Evolutionary conservation across 176 grass and related monocot species (phyloP), one percentile per base, ranked within the genome.

Genomic region (Themeda triandra): DNA sequence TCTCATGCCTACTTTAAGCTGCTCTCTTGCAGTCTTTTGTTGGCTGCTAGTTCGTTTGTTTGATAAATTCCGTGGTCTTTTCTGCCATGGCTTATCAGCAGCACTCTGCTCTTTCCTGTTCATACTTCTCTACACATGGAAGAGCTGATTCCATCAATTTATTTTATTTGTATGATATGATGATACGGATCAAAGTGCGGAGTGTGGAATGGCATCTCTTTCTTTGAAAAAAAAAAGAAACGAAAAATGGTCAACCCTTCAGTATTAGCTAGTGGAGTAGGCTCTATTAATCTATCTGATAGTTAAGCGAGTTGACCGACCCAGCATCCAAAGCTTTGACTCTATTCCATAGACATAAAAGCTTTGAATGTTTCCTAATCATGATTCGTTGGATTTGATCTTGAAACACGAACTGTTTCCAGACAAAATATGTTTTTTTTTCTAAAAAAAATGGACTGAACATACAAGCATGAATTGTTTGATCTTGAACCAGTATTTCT

Each of bases 131-230:
- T 64, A 37, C 49, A 46, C 75, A 86, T 63, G 37, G 70, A 21
- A 13, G n/a, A 79, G 23, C 23, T 79, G 48, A 75, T 56, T 85
- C 31, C 62, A 68, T 58, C 15, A 29, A 15, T 73, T 73, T 66
- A n/a, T 58, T 73, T 73, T 66, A n/a, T 58, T 5, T 75, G 59
- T 8, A 23, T 58, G 25, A 54, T n/a, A 15, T 58, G 25, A 54
- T n/a, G 8, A n/a, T n/a, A 8, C 8, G 54, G 54, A 23, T 59
- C 54, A 76, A 53, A 76, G 0, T 28, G 10, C 14, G 5, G 25
- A 29, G n/a, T 66, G 13, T 66, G 32, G 65, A 51, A 8, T 1
- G 21, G 0, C 37, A 30, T 54, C 66, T 8, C 18, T 80, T 75
- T 68, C 30, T 30, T 75, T n/a, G n/a, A n/a, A n/a, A n/a, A n/a